Evolutionary conservation across 768 basidiomycete genomes (phyloP).

Genomic region (Suillus discolor): DNA sequence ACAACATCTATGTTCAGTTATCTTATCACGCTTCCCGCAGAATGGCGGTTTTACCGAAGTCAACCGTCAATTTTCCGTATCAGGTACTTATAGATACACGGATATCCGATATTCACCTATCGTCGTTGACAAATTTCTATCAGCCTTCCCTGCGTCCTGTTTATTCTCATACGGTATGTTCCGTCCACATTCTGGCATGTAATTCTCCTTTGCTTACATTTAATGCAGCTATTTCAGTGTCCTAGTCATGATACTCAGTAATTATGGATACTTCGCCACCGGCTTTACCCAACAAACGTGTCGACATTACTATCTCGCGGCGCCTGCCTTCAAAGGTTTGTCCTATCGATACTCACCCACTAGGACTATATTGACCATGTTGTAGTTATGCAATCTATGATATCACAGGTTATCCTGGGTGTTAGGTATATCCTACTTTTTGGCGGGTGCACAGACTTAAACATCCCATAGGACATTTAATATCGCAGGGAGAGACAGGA

Average conservation of each 20-base stretch:
- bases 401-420: slow-evolving; percentile 67
- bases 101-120: neutral
- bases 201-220: neutral
- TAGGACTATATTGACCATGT: slow-evolving; percentile 6
- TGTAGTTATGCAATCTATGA: slow-evolving; percentile 61
- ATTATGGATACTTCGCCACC: slow-evolving; percentile 58
- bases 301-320: slow-evolving; percentile 47
- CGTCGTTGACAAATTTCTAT: neutral
- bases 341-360: neutral
- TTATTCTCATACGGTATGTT: slow-evolving; percentile 35
- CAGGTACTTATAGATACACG: slow-evolving; percentile 21
- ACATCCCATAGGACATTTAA: slow-evolving; percentile 50
- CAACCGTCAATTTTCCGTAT: slow-evolving; percentile 27
- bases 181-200: too few relatives aligned
- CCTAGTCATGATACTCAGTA: slow-evolving; percentile 49
- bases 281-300: slow-evolving; percentile 53
- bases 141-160: slow-evolving; percentile 34
- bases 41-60: slow-evolving; percentile 36
- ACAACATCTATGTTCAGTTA: slow-evolving; percentile 24
- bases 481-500: slow-evolving; percentile 48
- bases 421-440: slow-evolving; percentile 42
- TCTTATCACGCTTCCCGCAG: slow-evolving; percentile 35
- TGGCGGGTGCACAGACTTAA: neutral
- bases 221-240: slow-evolving; percentile 42
- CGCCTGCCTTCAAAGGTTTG: slow-evolving; percentile 65